phyloP scores from a whole-genome alignment of 2,329 filamentous ascomycete genomes.

The Diaporthe longicolla region DNA sequence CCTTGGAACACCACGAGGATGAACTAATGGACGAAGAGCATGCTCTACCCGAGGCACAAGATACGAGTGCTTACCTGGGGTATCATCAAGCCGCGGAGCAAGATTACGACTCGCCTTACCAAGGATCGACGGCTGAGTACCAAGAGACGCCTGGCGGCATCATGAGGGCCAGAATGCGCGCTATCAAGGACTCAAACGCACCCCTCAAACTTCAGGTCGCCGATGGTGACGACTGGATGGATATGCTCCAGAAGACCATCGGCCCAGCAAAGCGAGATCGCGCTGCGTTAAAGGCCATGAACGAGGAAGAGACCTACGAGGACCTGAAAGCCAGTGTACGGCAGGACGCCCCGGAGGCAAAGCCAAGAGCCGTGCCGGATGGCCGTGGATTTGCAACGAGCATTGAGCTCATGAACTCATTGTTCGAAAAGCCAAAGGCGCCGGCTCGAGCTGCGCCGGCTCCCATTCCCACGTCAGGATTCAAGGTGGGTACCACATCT shows the following conservation, averaged over 20 bases:
- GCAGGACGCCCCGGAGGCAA: constrained; percentile 50
- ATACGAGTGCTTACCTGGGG: constrained; percentile 81
- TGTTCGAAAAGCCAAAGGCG: constrained; percentile 82
- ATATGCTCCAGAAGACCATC: constrained; percentile 93
- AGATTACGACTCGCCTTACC: constrained; percentile 66
- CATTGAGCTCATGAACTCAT: constrained; percentile 96
- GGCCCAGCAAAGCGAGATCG: constrained; percentile 95
- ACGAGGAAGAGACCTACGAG: constrained; percentile 73
- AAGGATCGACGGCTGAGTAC: constrained; percentile 61
- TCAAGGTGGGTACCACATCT: constrained; percentile 85
- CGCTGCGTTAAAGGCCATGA: constrained; percentile 73
- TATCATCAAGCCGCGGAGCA: constrained; percentile 84
- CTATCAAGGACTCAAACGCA: constrained; percentile 71
- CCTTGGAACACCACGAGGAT: constrained; percentile 73
- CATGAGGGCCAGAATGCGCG: constrained; percentile 74
- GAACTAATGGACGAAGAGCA: constrained; percentile 82
- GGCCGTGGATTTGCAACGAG: constrained; percentile 83
- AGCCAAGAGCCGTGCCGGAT: constrained; percentile 57
- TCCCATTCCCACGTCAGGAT: constrained; percentile 72
- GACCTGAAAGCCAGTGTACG: constrained; percentile 51
- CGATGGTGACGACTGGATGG: constrained; percentile 89
- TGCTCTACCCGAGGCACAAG: constrained; percentile 78
- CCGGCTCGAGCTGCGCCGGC: constrained; percentile 68
- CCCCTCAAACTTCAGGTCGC: constrained; percentile 73
- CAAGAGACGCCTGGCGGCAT: constrained; percentile 72